Evolutionary conservation across 2,329 filamentous ascomycete genomes (phyloP).

Genomic region (Colletotrichum sp.): DNA sequence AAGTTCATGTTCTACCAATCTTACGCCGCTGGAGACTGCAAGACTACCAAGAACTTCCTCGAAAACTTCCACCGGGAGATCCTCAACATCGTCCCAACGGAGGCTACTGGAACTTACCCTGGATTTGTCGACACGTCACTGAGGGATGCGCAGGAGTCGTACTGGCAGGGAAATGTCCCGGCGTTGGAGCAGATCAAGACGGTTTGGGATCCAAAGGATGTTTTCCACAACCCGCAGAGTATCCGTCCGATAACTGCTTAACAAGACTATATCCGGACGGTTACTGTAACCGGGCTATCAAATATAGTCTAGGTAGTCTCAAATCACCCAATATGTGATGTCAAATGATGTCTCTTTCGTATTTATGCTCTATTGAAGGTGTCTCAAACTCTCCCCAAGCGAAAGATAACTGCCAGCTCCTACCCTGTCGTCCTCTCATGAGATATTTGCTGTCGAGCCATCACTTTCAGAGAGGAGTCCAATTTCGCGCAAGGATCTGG

Average conservation of each 20-base stretch:
- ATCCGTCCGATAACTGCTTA: conserved; percentile 26
- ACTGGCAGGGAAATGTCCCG: conserved; percentile 59
- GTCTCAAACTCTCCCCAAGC: background rate
- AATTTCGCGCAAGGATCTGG: background rate
- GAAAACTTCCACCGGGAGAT: background rate
- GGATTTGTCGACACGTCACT: conserved; percentile 65
- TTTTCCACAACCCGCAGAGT: conserved; percentile 66
- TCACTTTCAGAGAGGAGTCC: background rate
- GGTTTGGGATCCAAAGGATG: conserved; percentile 53
- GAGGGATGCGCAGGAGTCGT: conserved; percentile 45
- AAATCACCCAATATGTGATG: background rate
- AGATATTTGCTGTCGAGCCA: background rate
- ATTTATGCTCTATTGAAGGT: background rate
- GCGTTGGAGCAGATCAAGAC: conserved; percentile 53
- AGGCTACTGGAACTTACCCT: conserved; percentile 54
- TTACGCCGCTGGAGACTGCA: conserved; percentile 50
- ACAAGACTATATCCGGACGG: accelerated
- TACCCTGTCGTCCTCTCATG: background rate
- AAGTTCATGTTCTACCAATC: conserved; percentile 61
- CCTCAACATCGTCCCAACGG: background rate
- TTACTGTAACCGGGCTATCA: background rate
- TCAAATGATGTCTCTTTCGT: background rate
- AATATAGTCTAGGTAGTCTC: background rate
- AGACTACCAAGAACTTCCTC: conserved; percentile 27
- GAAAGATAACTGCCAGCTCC: background rate